Evolutionary conservation across 2,329 filamentous ascomycete genomes (phyloP).

Genomic region (Sporothrix euskadiensis): DNA sequence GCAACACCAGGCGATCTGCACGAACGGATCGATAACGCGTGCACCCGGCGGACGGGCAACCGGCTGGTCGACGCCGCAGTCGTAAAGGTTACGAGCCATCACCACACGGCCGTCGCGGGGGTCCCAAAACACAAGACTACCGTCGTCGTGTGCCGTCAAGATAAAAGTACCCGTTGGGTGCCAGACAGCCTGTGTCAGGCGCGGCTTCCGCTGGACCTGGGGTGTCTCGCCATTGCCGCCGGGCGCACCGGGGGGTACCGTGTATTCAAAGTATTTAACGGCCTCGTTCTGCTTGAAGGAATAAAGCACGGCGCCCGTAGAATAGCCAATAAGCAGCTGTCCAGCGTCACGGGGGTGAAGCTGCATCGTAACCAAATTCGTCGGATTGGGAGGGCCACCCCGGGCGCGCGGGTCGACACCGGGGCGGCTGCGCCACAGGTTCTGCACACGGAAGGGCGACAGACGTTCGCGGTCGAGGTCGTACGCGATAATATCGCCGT

Average conservation of each 20-base stretch:
- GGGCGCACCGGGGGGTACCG: constrained; percentile 75
- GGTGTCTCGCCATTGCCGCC: constrained; percentile 71
- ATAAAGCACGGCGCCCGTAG: constrained; percentile 82
- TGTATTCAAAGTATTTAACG: constrained; percentile 78
- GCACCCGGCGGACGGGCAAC: constrained; percentile 50
- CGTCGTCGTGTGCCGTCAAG: constrained; percentile 83
- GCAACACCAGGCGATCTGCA: constrained; percentile 85
- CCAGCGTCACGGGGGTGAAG: constrained; percentile 92
- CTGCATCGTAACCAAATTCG: constrained; percentile 71
- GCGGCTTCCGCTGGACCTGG: constrained; percentile 66
- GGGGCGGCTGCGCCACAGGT: constrained; percentile 78
- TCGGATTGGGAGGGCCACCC: constrained; percentile 35
- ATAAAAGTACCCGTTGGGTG: constrained; percentile 93
- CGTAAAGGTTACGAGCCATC: constrained; percentile 76
- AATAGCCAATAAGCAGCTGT: constrained; percentile 87
- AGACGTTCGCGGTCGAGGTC: constrained; percentile 81
- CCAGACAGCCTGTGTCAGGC: constrained; percentile 82
- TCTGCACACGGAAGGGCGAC: constrained; percentile 76
- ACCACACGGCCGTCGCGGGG: constrained; percentile 81
- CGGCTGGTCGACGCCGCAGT: constrained; percentile 71
- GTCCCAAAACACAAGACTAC: constrained; percentile 93
- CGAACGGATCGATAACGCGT: constrained; percentile 70
- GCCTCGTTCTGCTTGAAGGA: constrained; percentile 90
- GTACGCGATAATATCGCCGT: constrained; percentile 86
- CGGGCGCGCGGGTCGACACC: constrained; percentile 42